Conservation (phyloP, 148 eudicot genomes). For the Vaccinium myrtillus region DNA sequence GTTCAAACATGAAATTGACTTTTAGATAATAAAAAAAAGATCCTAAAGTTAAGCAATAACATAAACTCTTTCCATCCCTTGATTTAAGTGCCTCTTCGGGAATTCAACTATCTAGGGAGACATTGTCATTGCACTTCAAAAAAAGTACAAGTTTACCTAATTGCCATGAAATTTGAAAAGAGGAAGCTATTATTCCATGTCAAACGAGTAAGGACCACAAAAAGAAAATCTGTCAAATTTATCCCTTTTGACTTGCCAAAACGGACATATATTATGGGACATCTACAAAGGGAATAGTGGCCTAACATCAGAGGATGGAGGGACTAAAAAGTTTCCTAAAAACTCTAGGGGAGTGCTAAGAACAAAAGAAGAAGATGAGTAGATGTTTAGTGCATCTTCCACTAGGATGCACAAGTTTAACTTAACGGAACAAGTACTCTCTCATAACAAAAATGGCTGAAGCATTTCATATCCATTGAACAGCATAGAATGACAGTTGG, state of each 20-base stretch:
- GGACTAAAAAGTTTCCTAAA: neutral
- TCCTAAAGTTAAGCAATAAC: neutral
- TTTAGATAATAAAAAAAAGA: neutral
- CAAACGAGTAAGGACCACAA: neutral
- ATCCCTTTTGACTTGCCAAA: neutral
- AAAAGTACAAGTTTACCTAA: no score
- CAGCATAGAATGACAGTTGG: neutral
- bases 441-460: neutral
- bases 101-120: neutral
- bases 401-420: neutral
- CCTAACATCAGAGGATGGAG: neutral
- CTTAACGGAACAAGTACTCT: neutral
- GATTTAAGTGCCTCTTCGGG: neutral
- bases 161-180: no score
- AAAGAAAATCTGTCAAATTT: neutral
- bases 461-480: neutral
- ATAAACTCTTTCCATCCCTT: neutral
- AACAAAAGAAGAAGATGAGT: neutral
- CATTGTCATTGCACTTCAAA: no score
- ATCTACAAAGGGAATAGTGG: neutral
- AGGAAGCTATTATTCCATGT: neutral
- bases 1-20: neutral
- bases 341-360: neutral
- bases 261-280: neutral
- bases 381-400: neutral